phyloP scores from a whole-genome alignment of 495 filamentous ascomycete genomes.

The Glonium stellatum region DNA sequence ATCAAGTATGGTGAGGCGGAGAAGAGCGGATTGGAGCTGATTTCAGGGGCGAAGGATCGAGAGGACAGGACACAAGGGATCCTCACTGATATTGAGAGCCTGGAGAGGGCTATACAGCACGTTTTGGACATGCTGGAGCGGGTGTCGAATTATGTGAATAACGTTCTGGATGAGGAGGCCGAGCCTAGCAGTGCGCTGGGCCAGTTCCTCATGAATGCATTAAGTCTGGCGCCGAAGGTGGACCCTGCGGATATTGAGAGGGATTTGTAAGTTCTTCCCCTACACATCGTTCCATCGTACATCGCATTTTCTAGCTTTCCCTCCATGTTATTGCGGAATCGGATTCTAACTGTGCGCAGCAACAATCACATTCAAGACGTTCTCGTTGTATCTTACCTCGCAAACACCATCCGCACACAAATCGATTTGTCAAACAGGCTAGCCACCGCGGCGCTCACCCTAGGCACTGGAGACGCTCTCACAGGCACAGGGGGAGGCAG shows the following conservation, averaged over 20 bases:
- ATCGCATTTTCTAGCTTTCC: not conserved
- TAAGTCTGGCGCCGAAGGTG: conserved; percentile 90
- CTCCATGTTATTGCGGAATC: not conserved
- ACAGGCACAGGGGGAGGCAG: conserved; percentile 13
- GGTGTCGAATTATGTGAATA: conserved; percentile 79
- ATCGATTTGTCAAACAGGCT: conserved; percentile 94
- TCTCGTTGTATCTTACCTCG: conserved; percentile 89
- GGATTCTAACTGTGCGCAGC: conserved; percentile 39
- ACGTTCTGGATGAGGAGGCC: conserved; percentile 64
- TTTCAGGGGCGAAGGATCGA: conserved; percentile 69
- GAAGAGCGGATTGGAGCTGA: conserved; percentile 82
- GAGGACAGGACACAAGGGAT: conserved; percentile 66
- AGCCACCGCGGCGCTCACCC: conserved; percentile 73
- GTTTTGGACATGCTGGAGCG: conserved; percentile 82
- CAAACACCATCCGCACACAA: conserved; percentile 97
- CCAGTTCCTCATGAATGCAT: conserved; percentile 86
- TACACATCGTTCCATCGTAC: not conserved
- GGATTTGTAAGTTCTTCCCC: conserved; percentile 63
- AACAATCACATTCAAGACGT: conserved; percentile 99
- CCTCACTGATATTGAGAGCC: conserved; percentile 76
- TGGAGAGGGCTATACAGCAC: conserved; percentile 77
- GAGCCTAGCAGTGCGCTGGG: conserved; percentile 76
- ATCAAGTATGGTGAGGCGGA: conserved; percentile 86
- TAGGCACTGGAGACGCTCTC: conserved; percentile 31
- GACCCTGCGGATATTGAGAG: conserved; percentile 79